Conservation (phyloP, 257 asterid genomes). For the Solanum corneliomulleri region DNA sequence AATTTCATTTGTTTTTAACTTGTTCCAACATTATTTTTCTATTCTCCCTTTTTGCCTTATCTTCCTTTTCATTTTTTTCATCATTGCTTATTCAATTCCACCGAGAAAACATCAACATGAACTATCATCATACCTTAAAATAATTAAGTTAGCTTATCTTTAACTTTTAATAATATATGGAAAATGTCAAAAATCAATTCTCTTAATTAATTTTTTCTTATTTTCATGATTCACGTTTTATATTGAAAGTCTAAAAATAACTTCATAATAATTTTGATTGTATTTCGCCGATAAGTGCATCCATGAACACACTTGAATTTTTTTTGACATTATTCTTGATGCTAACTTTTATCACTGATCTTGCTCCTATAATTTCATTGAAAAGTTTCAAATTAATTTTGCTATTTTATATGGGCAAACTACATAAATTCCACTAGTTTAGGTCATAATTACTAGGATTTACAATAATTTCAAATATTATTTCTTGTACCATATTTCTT, state of each 20-base stretch:
- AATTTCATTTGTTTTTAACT: too few species aligned
- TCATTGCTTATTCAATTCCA: too few species aligned
- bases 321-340: neutral
- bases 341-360: neutral
- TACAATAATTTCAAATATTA: too few species aligned
- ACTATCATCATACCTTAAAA: neutral
- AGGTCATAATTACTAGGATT: too few species aligned
- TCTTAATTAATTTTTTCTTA: neutral
- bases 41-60: neutral
- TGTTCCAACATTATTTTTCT: neutral
- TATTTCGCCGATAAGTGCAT: neutral
- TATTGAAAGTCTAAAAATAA: too few species aligned
- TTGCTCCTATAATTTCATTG: neutral
- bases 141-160: neutral
- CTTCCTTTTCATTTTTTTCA: too few species aligned
- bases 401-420: too few species aligned
- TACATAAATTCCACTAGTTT: too few species aligned
- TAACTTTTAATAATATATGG: neutral
- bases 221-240: too few species aligned
- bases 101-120: too few species aligned
- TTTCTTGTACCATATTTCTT: too few species aligned
- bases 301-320: neutral
- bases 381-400: too few species aligned
- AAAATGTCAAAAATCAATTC: neutral
- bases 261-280: neutral